Evolutionary conservation across 495 filamentous ascomycete species (phyloP), one percentile per base, ranked within the genome.

Genomic region (Aspergillus cavernicola): DNA sequence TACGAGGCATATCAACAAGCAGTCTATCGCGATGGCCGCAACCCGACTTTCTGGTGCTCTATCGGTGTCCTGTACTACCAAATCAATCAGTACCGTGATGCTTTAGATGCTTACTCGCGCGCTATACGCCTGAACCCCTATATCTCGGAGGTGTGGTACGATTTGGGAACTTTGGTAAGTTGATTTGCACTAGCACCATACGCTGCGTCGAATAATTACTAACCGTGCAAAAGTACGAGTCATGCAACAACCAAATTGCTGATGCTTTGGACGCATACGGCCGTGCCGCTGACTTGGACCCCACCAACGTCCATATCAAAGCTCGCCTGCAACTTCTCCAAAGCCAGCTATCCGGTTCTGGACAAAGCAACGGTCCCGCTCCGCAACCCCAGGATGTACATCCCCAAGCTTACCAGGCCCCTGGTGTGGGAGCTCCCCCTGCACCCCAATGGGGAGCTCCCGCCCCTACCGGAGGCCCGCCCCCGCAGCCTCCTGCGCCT

Each of bases 101-200:
- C 93, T 15, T 82, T 99, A 44, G 93, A 99, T 80, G 93, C 93
- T 55, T 99, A 99, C 72, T 96, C 91, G 59, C 90, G 93, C 55
- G 93, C 93, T 37, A 99, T 99, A 62, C 89, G 93, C 53, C 75
- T 99, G 63, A 99, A 97, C 66, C 93, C 93, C 2, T 96, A 95
- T 77, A 99, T 99, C 57, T 97, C 93, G 4, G 93, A 99, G 68
- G 93, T 99, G 35, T 99, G 93, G 93, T 99, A 97, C 71, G 95
- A 99, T 73, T 75, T 99, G 35, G 93, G 93, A 35, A 99, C 95
- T 60, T 63, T 98, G 75, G 89, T 95, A 82, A 78, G 87, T 81
- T 44, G 24, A 22, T 36, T 31, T 19, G 18, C 44, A 10, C 7
- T 6, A 2, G 7, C 3, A 38, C 11, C 13, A n/a, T 29, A 22